Percentiles rank a stretch among this genome's conserved stretches.
Evolutionary conservation across 2,329 filamentous ascomycete genomes (phyloP).

Genomic region (Leptosphaerulina australis): DNA sequence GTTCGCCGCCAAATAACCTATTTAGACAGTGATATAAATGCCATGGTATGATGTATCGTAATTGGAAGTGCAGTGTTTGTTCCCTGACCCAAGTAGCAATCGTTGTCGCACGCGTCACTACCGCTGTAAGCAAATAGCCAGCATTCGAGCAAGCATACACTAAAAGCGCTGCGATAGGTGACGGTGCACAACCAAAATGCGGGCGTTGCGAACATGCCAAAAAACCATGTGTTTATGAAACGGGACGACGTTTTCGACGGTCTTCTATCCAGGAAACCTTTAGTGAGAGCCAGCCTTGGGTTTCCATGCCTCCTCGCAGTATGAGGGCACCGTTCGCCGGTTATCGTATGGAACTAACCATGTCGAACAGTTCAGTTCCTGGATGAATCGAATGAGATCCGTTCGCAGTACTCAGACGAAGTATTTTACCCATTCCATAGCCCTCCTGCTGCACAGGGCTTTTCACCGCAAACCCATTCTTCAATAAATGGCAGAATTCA

Average conservation of each 20-base stretch:
- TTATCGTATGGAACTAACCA: constrained; percentile 16
- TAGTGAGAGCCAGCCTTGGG: constrained; percentile 43
- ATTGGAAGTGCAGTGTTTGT: constrained; percentile 2
- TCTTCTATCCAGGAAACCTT: constrained; percentile 44
- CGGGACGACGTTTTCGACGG: constrained; percentile 43
- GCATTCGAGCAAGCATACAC: constrained; percentile 1
- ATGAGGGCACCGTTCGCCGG: not conserved
- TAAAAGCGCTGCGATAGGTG: constrained; percentile 35
- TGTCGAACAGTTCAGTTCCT: constrained; percentile 42
- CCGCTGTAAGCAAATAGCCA: constrained; percentile 33
- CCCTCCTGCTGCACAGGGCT: constrained; percentile 17
- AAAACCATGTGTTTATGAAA: constrained; percentile 45
- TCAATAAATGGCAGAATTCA: constrained; percentile 24
- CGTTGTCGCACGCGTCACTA: constrained; percentile 49
- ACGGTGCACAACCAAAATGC: constrained; percentile 45
- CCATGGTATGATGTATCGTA: constrained; percentile 38
- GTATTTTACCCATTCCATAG: constrained; percentile 23
- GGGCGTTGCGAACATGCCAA: constrained; percentile 41
- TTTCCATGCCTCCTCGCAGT: constrained; percentile 45
- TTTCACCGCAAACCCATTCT: constrained; percentile 18
- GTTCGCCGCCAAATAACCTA: constrained; percentile 13
- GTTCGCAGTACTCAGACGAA: constrained; percentile 39
- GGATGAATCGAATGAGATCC: constrained; percentile 44
- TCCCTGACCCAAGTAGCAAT: constrained; percentile 37
- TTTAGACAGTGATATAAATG: constrained; percentile 30